Percentiles rank a stretch among this genome's conserved stretches.
These are phyloP conservation scores for Solanum habrochaites DNA, from an alignment of 257 asterid species.

Conservation along the genomic window DNA sequence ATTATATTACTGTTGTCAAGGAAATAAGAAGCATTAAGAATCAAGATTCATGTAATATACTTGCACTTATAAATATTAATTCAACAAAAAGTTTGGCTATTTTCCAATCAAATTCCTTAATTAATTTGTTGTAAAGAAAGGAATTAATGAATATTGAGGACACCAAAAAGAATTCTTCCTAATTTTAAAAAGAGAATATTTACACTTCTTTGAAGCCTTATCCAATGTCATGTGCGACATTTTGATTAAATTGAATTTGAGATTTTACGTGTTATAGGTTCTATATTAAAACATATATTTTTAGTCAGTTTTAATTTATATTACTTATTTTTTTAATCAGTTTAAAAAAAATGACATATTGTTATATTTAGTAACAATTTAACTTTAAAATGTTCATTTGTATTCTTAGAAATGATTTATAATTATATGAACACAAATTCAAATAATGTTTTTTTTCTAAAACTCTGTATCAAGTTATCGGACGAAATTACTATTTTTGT, in stretches of 20 bases:
- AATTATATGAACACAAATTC: background rate
- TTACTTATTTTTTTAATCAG: too few species aligned
- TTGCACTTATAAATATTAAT: background rate
- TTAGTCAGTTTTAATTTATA: too few species aligned
- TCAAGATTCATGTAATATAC: background rate
- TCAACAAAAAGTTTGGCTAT: background rate
- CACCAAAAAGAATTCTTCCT: background rate
- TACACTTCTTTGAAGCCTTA: background rate
- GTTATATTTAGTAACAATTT: too few species aligned
- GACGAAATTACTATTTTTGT: background rate
- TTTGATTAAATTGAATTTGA: background rate
- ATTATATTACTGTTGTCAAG: background rate
- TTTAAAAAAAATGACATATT: too few species aligned
- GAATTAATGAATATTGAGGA: background rate
- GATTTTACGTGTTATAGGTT: background rate
- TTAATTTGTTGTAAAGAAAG: slow-evolving; percentile 1
- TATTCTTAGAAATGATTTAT: too few species aligned
- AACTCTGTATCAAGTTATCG: background rate
- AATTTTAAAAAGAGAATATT: background rate
- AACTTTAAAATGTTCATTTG: too few species aligned
- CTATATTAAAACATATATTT: background rate
- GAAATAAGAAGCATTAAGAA: background rate
- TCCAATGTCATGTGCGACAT: background rate
- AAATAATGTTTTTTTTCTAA: too few species aligned
- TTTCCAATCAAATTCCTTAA: background rate